These are phyloP conservation scores for Clonostachys rhizophaga DNA, from an alignment of 2,329 filamentous ascomycete species.

Conservation along the genomic window DNA sequence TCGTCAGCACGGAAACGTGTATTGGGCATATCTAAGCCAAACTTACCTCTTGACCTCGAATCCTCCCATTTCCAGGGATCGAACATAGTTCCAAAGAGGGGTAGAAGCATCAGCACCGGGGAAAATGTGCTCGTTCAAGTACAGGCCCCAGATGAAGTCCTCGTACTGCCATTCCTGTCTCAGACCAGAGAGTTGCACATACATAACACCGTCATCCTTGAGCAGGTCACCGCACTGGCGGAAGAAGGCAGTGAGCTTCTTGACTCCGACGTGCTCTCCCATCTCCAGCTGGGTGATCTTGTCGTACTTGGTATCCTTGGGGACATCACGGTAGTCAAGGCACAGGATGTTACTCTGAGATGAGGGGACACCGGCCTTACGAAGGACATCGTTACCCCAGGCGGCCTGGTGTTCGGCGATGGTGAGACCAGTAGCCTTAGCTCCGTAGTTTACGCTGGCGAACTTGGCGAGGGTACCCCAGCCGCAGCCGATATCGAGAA, in stretches of 20 bases:
- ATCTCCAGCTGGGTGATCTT: slow-evolving; percentile 98
- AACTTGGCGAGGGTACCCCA: slow-evolving; percentile 94
- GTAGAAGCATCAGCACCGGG: slow-evolving; percentile 94
- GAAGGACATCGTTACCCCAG: slow-evolving; percentile 90
- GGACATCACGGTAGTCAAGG: slow-evolving; percentile 96
- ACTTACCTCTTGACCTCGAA: slow-evolving; percentile 68
- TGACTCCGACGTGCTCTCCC: slow-evolving; percentile 97
- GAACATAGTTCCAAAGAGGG: slow-evolving; percentile 82
- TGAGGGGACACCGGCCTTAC: slow-evolving; percentile 76
- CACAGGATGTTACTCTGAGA: slow-evolving; percentile 89
- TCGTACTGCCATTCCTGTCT: slow-evolving; percentile 97
- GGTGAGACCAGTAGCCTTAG: slow-evolving; percentile 81
- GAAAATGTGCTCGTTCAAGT: slow-evolving; percentile 99
- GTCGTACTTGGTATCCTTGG: slow-evolving; percentile 61
- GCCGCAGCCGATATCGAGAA: slow-evolving; percentile 95
- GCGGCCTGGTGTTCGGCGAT: slow-evolving; percentile 94
- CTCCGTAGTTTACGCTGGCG: slow-evolving; percentile 87
- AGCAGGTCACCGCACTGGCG: slow-evolving; percentile 91
- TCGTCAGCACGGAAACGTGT: background rate
- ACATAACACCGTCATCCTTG: slow-evolving; percentile 93
- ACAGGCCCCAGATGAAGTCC: slow-evolving; percentile 95
- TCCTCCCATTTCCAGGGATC: slow-evolving; percentile 69
- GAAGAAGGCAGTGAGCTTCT: slow-evolving; percentile 77
- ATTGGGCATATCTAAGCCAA: background rate
- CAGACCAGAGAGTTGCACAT: slow-evolving; percentile 91